Evolutionary conservation across 2,329 filamentous ascomycete genomes (phyloP), one percentile per base, ranked within the genome.

Genomic region (Dryadomyces quercus-mongolicae): DNA sequence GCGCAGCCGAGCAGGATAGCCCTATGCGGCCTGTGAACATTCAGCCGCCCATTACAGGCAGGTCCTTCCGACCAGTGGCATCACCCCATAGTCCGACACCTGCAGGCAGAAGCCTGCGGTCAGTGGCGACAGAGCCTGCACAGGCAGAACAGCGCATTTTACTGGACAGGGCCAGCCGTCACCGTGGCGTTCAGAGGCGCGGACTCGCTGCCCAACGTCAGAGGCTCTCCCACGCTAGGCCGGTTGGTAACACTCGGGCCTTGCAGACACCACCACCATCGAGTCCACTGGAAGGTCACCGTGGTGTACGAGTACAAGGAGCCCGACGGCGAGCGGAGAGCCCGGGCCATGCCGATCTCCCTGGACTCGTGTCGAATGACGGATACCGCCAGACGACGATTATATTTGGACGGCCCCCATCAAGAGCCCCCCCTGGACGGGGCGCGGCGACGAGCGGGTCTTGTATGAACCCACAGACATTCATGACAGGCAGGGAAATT

Each of bases 231-330:
- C 10, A 40, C 36, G 36, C n/a, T 21, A 7, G 18, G 36, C 51
- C 12, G 20, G 16, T 15, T 10, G 18, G n/a, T 12, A 9, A 16
- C 6, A 15, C 38, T 5, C 34, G 50, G 16, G 42, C 48, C 9
- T 13, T 57, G n/a, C 57, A 42, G n/a, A 57, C 57, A 2, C 55
- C 57, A 12, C 58, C 58, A 3, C 22, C 57, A 10, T 56, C 55
- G 7, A 56, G 51, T n/a, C 54, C 54, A 3, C 21, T 49, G 4
- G 49, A 36, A 7, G 8, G 5, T 4, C 8, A 8, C 16, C 20
- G 20, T 12, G 22, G 54, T 13, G 36, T 1, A 2, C n/a, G 44
- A 8, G 25, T 8, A 31, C 25, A 31, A 15, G 16, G 9, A 4
- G 47, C 5, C 15, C 9, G 43, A 6, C 43, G 34, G 25, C 20